phyloP scores from a whole-genome alignment of 2,329 filamentous ascomycete species.

The Pestalotiopsis sp. region DNA sequence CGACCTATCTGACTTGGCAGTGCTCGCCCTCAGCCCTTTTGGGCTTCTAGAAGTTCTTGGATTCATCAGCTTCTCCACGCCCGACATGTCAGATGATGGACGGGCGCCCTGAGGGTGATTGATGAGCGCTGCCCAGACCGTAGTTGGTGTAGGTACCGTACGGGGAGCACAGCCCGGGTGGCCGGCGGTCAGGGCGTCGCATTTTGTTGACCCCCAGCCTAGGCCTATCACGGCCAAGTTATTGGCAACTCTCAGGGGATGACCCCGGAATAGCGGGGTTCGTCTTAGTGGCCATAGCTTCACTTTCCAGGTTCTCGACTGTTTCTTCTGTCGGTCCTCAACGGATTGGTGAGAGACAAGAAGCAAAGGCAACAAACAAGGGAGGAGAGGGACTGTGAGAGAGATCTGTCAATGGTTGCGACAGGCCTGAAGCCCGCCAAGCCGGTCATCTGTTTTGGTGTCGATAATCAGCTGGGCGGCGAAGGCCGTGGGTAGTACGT shows the following conservation, averaged over 20 bases:
- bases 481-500: too few species aligned
- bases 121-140: not conserved
- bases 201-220: not conserved
- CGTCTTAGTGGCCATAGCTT: not conserved
- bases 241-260: not conserved
- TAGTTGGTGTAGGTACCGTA: not conserved
- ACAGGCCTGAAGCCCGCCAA: not conserved
- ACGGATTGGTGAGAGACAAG: not conserved
- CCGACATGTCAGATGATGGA: not conserved
- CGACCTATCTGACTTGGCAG: too few species aligned
- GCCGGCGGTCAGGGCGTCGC: not conserved
- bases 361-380: not conserved
- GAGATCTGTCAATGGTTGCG: conserved; percentile 8
- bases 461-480: not conserved
- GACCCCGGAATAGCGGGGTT: not conserved
- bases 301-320: not conserved
- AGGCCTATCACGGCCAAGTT: not conserved
- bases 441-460: not conserved
- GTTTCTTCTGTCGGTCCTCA: not conserved
- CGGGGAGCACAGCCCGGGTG: not conserved
- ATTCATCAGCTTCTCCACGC: not conserved
- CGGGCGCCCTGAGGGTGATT: not conserved
- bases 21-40: too few species aligned
- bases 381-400: not conserved
- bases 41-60: too few species aligned